Percentiles rank a stretch among this genome's conserved stretches.
These are phyloP conservation scores for Obba rivulosa DNA, from an alignment of 768 basidiomycete genomes.

Conservation along the genomic window DNA sequence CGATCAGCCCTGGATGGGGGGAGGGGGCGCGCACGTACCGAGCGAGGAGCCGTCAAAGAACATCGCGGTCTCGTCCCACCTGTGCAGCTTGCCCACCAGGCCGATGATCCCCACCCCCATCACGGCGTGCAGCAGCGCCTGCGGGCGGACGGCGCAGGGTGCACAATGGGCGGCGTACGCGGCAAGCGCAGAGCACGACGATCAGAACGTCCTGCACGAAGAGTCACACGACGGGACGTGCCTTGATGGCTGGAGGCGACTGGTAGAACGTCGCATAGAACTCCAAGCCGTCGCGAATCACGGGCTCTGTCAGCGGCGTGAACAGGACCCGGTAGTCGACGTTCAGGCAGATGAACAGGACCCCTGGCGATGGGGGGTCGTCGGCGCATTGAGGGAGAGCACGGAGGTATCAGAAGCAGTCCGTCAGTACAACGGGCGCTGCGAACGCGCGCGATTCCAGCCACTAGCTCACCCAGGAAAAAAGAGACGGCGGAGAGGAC, in stretches of 20 bases:
- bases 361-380: slow-evolving; percentile 39
- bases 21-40: slow-evolving; percentile 44
- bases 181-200: background rate
- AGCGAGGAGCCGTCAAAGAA: slow-evolving; percentile 91
- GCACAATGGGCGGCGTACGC: slow-evolving; percentile 1
- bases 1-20: background rate
- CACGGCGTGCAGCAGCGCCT: slow-evolving; percentile 88
- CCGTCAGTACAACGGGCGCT: background rate
- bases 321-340: slow-evolving; percentile 86
- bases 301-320: slow-evolving; percentile 55
- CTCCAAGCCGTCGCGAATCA: slow-evolving; percentile 71
- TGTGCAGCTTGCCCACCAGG: slow-evolving; percentile 72
- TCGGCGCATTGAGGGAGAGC: slow-evolving; percentile 1
- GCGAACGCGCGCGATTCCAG: slow-evolving; percentile 14
- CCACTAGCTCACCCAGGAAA: slow-evolving; percentile 65
- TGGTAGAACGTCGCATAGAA: slow-evolving; percentile 94
- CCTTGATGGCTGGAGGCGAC: slow-evolving; percentile 92
- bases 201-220: background rate
- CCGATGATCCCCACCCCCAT: slow-evolving; percentile 73
- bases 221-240: slow-evolving; percentile 27
- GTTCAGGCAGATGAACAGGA: slow-evolving; percentile 79
- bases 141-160: background rate
- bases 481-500: slow-evolving; percentile 85
- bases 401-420: slow-evolving; percentile 8
- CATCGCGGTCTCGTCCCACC: slow-evolving; percentile 89